These are phyloP conservation scores for Trichosporon faecale DNA, from an alignment of 1,284 basidiomycete species.

Conservation along the genomic window DNA sequence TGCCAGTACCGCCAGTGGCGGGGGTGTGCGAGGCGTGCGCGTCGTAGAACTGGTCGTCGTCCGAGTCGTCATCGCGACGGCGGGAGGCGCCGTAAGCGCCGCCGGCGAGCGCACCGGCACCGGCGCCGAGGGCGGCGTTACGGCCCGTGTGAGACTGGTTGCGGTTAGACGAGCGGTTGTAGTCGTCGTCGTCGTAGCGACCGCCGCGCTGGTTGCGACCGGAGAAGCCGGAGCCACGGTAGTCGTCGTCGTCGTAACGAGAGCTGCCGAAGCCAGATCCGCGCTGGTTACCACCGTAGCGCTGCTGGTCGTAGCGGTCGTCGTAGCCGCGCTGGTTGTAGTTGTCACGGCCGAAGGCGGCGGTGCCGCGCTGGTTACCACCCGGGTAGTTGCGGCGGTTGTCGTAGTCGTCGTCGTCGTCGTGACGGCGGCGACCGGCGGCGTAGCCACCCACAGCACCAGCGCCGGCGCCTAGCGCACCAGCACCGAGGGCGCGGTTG, in stretches of 20 bases:
- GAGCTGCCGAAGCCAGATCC: too few species aligned
- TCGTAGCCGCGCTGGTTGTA: not conserved
- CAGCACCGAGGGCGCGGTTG: slow-evolving; percentile 3
- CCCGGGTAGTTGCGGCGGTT: slow-evolving; percentile 6
- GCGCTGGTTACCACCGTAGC: not conserved
- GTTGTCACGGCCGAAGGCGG: not conserved
- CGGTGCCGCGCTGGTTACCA: not conserved
- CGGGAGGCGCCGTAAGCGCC: not conserved
- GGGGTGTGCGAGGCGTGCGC: not conserved
- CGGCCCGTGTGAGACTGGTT: slow-evolving; percentile 6
- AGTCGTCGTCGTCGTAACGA: not conserved
- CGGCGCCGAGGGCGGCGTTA: slow-evolving; percentile 2
- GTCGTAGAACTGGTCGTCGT: slow-evolving; percentile 7
- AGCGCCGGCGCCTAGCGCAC: not conserved
- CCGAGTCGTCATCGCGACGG: not conserved
- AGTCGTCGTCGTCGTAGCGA: not conserved
- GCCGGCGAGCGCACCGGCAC: not conserved
- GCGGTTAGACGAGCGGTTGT: not conserved
- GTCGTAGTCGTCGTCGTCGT: slow-evolving; percentile 10
- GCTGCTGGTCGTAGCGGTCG: not conserved
- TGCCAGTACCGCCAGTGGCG: not conserved
- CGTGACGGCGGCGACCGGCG: not conserved
- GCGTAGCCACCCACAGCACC: not conserved
- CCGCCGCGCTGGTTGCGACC: not conserved
- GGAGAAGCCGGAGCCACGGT: not conserved